A percentile compares a stretch with the other conserved stretches of the same genome.
Conservation (phyloP, 306 rosid species). For the Spatholobus suberectus region DNA sequence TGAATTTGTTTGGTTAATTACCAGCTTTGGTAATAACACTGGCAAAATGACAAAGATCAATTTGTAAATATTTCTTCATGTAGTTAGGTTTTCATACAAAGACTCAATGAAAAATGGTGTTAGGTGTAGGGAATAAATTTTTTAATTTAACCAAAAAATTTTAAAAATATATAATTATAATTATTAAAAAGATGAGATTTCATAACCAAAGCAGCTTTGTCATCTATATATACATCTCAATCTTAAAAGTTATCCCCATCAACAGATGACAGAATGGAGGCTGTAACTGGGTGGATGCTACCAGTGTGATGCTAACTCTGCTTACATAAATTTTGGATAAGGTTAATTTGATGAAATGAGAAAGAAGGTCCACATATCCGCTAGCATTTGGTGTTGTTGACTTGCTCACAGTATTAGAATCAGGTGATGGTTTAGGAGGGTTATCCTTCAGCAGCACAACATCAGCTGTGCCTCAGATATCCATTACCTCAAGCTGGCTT, state of each 20-base stretch:
- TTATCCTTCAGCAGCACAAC: conserved; percentile 55
- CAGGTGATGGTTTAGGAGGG: conserved; percentile 63
- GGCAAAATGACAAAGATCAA: background rate
- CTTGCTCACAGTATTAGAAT: conserved; percentile 47
- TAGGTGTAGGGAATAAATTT: background rate
- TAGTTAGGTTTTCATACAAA: background rate
- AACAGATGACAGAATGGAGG: conserved; percentile 6
- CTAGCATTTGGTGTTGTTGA: conserved; percentile 63
- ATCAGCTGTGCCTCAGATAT: conserved; percentile 46
- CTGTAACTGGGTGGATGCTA: background rate
- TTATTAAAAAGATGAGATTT: conserved; percentile 12
- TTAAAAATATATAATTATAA: background rate
- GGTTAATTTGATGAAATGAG: conserved; percentile 17
- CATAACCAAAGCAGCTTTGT: conserved; percentile 32
- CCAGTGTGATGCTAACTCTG: background rate
- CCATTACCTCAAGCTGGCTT: conserved; percentile 57
- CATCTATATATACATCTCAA: conserved; percentile 52
- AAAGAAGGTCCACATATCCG: conserved; percentile 37
- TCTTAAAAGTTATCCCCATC: conserved; percentile 11
- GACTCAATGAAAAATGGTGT: background rate
- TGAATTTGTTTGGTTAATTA: background rate
- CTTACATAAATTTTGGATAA: background rate
- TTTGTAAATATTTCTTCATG: background rate
- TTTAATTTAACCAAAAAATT: background rate
- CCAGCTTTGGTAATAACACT: background rate